Conservation (phyloP, 495 filamentous ascomycete genomes). For the Elaphomyces granulatus region DNA sequence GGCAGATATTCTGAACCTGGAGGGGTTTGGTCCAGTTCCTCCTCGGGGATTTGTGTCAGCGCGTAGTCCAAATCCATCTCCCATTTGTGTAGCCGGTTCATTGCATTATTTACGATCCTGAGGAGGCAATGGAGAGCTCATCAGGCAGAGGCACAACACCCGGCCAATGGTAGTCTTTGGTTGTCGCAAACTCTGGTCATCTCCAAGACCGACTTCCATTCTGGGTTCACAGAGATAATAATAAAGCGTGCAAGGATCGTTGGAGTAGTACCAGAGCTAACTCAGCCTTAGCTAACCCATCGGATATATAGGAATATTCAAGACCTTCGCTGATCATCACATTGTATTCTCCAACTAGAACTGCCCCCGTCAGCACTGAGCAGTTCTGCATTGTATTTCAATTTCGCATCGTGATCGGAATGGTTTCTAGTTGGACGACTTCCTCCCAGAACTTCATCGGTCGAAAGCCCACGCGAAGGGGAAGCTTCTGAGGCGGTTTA, state of each 20-base stretch:
- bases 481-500: constrained; percentile 25
- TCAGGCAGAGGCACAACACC: constrained; percentile 17
- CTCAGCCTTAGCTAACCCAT: constrained; percentile 4
- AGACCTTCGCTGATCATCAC: constrained; percentile 20
- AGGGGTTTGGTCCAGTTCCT: constrained; percentile 10
- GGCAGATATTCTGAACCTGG: constrained; percentile 6
- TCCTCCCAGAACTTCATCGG: constrained; percentile 12
- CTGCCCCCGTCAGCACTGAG: constrained; percentile 11
- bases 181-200: not conserved
- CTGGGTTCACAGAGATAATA: constrained; percentile 20
- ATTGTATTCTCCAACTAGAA: constrained; percentile 17
- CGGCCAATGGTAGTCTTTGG: constrained; percentile 12
- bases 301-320: constrained; percentile 12
- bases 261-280: constrained; percentile 10
- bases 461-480: constrained; percentile 17
- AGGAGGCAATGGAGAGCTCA: constrained; percentile 12
- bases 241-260: constrained; percentile 14
- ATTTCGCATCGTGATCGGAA: constrained; percentile 9
- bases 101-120: constrained; percentile 20
- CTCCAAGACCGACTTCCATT: constrained; percentile 9
- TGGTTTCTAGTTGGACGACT: constrained; percentile 9
- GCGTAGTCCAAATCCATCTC: constrained; percentile 13
- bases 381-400: constrained; percentile 14
- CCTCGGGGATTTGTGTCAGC: constrained; percentile 10
- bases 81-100: constrained; percentile 11